phyloP scores from a whole-genome alignment of 306 rosid genomes.

The Gastrolobium bilobum region DNA sequence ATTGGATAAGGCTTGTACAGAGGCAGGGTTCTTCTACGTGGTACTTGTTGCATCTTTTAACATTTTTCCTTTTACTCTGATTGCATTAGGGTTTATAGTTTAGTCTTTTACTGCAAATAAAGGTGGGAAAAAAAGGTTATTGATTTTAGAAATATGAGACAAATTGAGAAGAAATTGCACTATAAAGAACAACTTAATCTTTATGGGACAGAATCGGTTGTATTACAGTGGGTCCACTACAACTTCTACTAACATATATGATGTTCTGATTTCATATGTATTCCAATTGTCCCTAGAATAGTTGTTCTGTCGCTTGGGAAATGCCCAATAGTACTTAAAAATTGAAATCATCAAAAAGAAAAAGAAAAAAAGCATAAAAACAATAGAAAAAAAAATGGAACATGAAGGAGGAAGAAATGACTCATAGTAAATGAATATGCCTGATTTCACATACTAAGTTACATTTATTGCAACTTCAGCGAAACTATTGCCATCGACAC shows the following conservation, averaged over 20 bases:
- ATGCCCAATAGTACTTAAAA: background rate
- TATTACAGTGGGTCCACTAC: background rate
- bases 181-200: background rate
- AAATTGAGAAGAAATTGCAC: slow-evolving; percentile 1
- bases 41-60: slow-evolving; percentile 52
- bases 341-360: background rate
- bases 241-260: background rate
- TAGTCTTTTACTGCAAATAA: background rate
- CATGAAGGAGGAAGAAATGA: background rate
- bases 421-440: background rate
- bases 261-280: background rate
- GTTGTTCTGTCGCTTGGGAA: slow-evolving; percentile 1
- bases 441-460: background rate
- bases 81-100: background rate
- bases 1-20: slow-evolving; percentile 84
- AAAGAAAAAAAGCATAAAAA: background rate
- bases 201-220: background rate
- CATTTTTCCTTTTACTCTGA: background rate
- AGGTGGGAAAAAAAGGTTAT: background rate
- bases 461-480: background rate
- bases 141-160: background rate
- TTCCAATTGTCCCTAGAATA: background rate
- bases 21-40: slow-evolving; percentile 95
- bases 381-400: background rate
- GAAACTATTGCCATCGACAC: background rate